Base-by-base conservation (phyloP, 257 asterid genomes). In the Gardenia jasminoides region DNA sequence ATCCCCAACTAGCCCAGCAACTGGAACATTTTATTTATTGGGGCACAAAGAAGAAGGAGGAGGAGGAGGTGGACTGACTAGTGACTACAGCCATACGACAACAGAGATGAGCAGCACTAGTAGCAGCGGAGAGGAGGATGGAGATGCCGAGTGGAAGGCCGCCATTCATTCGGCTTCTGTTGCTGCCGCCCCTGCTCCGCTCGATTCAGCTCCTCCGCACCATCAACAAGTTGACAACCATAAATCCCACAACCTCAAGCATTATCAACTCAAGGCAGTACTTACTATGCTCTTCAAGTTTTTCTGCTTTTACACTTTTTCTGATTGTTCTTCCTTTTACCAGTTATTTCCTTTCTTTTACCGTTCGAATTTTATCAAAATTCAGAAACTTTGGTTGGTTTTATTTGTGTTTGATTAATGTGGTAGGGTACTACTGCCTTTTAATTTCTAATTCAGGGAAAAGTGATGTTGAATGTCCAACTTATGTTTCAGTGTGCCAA, bases 81-180 rank as follows among this genome's bases (percentile, higher is more conserved):
- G n/a, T n/a, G n/a, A 22, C 58, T 13, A 15, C 22, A 50, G 58
- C 58, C 22, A 4, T 1, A 50, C 22, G 15, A 19, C 58, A 33
- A 1, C 72, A 31, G 47, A 31, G 64, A 73, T 67, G 77, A 46
- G 81, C 7, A 26, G 43, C 48, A 66, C 78, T 70, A 69, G 85
- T 86, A 87, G 94, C 84, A 90, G 98, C 31, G 92, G 92, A 20
- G 96, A 92, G 74, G 97, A 92, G 82, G 98, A 94, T 79, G 97
- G 97, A 41, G 92, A 91, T 78, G 94, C 96, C 74, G 86, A 85
- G 64, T 92, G 98, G 98, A 91, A 86, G 78, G 92, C 92, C 75
- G 97, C 98, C 90, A 91, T 94, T 62, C 90, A 90, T 72, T 94
- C 97, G 58, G 58, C 15, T 50, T 50, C 58, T 50, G 16, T 48